These are phyloP conservation scores for Debaryomyces nepalensis DNA, from an alignment of 1,139 yeast genomes.

Conservation along the genomic window DNA sequence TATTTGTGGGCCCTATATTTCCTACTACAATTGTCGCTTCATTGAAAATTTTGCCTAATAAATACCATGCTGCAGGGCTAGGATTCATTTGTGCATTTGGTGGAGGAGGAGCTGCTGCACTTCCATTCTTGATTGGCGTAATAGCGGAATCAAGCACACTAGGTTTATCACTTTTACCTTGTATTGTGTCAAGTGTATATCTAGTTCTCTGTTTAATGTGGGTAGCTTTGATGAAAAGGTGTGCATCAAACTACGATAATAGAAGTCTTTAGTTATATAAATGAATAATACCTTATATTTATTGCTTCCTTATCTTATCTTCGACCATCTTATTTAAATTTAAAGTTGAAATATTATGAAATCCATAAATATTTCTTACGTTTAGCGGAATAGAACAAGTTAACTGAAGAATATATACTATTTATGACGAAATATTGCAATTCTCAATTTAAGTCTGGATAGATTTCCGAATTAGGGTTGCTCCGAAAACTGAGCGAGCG, in stretches of 20 bases:
- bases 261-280: slow-evolving; percentile 18
- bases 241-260: slow-evolving; percentile 22
- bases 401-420: too few relatives aligned
- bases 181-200: slow-evolving; percentile 34
- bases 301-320: not conserved
- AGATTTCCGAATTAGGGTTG: not conserved
- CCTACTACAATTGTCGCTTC: slow-evolving; percentile 76
- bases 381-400: too few relatives aligned
- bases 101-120: slow-evolving; percentile 71
- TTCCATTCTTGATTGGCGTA: slow-evolving; percentile 67
- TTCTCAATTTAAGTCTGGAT: too few relatives aligned
- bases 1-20: slow-evolving; percentile 78
- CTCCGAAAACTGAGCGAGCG: too few relatives aligned
- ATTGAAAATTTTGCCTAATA: slow-evolving; percentile 62
- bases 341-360: not conserved
- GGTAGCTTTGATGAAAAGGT: slow-evolving; percentile 29
- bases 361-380: too few relatives aligned
- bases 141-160: slow-evolving; percentile 42
- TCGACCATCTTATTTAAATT: not conserved
- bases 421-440: too few relatives aligned
- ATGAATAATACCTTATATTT: slow-evolving; percentile 10
- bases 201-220: slow-evolving; percentile 33
- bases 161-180: slow-evolving; percentile 41
- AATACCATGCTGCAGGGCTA: slow-evolving; percentile 67
- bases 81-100: slow-evolving; percentile 82